Percentiles rank a stretch among this genome's conserved stretches.
Evolutionary conservation across 495 filamentous ascomycete genomes (phyloP).

Genomic region (Penicillium robsamsonii): DNA sequence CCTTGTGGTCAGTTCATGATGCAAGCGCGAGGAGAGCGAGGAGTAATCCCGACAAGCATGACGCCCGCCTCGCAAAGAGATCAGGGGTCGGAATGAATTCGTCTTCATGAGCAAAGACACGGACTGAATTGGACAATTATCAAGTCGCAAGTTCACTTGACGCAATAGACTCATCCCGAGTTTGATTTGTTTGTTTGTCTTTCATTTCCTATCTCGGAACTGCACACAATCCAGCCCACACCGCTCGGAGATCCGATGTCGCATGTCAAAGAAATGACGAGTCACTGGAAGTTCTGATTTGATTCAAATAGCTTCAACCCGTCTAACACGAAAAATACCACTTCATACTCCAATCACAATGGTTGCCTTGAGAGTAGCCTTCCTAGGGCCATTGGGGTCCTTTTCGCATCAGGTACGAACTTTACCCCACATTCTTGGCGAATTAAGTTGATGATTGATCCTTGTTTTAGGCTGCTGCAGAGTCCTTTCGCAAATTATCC

Average conservation of each 20-base stretch:
- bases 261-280: constrained; percentile 7
- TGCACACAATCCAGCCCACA: constrained; percentile 12
- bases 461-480: constrained; percentile 59
- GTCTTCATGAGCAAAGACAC: constrained; percentile 18
- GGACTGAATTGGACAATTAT: background rate
- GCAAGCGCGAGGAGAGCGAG: constrained; percentile 31
- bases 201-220: constrained; percentile 1
- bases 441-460: constrained; percentile 16
- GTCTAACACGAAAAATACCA: background rate
- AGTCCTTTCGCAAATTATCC: constrained; percentile 53
- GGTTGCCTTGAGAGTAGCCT: constrained; percentile 58
- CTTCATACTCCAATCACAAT: constrained; percentile 9
- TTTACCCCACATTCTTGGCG: constrained; percentile 10
- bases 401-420: constrained; percentile 85
- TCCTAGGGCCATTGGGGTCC: constrained; percentile 77
- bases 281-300: background rate
- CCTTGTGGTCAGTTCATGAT: constrained; percentile 44
- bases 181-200: constrained; percentile 39
- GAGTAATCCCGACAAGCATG: constrained; percentile 22
- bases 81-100: constrained; percentile 4
- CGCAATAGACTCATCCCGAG: constrained; percentile 5
- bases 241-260: constrained; percentile 19
- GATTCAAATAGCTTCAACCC: background rate
- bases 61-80: constrained; percentile 7
- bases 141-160: background rate